Conservation (phyloP, 176 grass and related monocot genomes). For the Oryza glaberrima region DNA sequence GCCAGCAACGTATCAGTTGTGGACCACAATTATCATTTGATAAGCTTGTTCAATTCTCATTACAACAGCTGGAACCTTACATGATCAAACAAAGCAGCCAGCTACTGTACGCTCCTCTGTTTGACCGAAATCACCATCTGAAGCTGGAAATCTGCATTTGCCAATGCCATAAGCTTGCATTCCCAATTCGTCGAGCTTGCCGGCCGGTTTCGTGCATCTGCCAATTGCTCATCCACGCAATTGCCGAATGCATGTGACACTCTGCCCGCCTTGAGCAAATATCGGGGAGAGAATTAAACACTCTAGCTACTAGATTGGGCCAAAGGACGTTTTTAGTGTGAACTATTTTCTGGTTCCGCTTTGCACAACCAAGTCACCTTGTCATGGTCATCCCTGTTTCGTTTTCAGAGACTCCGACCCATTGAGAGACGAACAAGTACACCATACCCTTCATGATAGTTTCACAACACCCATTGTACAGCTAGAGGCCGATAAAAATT, state of each 20-base stretch:
- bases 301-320: too few species aligned
- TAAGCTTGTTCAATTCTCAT: not conserved
- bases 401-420: too few species aligned
- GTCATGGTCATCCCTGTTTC: too few species aligned
- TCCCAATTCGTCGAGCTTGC: not conserved
- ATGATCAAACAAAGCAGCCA: slow-evolving; percentile 11
- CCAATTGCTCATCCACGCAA: not conserved
- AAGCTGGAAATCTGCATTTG: not conserved
- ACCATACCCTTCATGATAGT: too few species aligned
- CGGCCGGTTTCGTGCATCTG: not conserved
- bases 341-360: too few species aligned
- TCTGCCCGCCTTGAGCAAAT: not conserved
- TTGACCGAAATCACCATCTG: not conserved
- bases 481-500: too few species aligned
- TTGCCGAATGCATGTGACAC: not conserved
- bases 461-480: too few species aligned
- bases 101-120: not conserved
- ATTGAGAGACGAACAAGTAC: too few species aligned
- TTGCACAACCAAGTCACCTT: too few species aligned
- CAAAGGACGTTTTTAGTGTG: too few species aligned
- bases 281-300: too few species aligned
- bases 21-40: not conserved
- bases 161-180: not conserved
- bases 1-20: not conserved
- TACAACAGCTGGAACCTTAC: not conserved